Evolutionary conservation across 306 rosid species (phyloP).

Genomic region (Arachis hypogaea): DNA sequence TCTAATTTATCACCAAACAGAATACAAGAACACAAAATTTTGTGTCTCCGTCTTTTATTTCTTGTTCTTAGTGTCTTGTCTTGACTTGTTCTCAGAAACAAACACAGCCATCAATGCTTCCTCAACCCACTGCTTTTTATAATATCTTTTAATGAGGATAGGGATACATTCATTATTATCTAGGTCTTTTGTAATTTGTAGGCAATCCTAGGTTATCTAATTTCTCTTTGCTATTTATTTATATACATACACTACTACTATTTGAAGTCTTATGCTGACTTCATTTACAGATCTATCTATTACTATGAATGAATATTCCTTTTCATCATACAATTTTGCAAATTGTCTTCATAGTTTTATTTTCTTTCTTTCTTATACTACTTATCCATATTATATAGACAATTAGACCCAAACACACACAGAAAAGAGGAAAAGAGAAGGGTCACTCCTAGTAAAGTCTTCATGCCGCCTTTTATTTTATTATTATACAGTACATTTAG

Average conservation of each 20-base stretch:
- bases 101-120: too few relatives aligned
- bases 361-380: too few relatives aligned
- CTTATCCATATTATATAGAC: conserved; percentile 18
- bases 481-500: too few relatives aligned
- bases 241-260: neutral
- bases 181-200: conserved; percentile 32
- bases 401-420: neutral
- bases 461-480: conserved; percentile 8
- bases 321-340: neutral
- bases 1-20: too few relatives aligned
- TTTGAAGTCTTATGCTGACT: conserved; percentile 41
- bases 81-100: too few relatives aligned
- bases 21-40: too few relatives aligned
- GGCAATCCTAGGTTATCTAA: conserved; percentile 43
- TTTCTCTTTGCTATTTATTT: too few relatives aligned
- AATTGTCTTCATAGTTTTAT: conserved; percentile 38
- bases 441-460: neutral
- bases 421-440: conserved; percentile 31
- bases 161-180: neutral
- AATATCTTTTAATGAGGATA: too few relatives aligned
- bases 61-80: too few relatives aligned
- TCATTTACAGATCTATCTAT: conserved; percentile 38
- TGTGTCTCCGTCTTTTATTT: too few relatives aligned
- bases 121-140: too few relatives aligned
- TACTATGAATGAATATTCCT: conserved; percentile 57